A percentile compares a stretch with the other conserved stretches of the same genome.
phyloP scores from a whole-genome alignment of 257 asterid genomes.

The Mentha longifolia region DNA sequence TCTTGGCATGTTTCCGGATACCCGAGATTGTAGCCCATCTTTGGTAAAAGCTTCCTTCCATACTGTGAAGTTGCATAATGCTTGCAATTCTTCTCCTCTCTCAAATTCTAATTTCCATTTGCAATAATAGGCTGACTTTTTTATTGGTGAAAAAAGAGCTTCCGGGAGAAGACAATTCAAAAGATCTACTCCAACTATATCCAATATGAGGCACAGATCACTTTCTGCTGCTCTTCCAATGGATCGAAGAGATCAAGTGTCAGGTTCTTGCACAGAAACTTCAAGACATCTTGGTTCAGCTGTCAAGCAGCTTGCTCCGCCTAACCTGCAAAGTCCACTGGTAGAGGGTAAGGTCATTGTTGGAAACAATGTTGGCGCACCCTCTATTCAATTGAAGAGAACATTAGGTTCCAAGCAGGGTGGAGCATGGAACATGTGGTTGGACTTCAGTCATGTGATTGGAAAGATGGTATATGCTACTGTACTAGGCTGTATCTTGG shows the following conservation, averaged over 20 bases:
- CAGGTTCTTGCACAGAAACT: slow-evolving; percentile 47
- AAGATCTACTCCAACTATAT: slow-evolving; percentile 57
- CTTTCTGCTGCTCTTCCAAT: slow-evolving; percentile 51
- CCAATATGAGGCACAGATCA: slow-evolving; percentile 64
- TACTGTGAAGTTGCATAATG: slow-evolving; percentile 23
- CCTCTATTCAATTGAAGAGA: slow-evolving; percentile 69
- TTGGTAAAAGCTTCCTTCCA: slow-evolving; percentile 56
- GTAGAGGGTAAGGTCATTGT: slow-evolving; percentile 49
- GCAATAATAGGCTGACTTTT: slow-evolving; percentile 67
- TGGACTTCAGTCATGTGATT: slow-evolving; percentile 46
- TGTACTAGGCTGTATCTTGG: slow-evolving; percentile 68
- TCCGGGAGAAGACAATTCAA: slow-evolving; percentile 55
- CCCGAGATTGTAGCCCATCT: slow-evolving; percentile 81
- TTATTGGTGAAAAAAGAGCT: slow-evolving; percentile 70
- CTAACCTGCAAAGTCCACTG: slow-evolving; percentile 62
- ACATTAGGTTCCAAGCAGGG: slow-evolving; percentile 69
- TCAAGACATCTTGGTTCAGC: slow-evolving; percentile 77
- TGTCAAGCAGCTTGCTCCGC: slow-evolving; percentile 81
- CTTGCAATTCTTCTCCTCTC: neutral
- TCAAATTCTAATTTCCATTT: slow-evolving; percentile 35
- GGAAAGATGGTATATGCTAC: slow-evolving; percentile 65
- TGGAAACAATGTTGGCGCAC: slow-evolving; percentile 50
- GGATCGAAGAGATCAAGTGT: slow-evolving; percentile 62
- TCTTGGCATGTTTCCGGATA: slow-evolving; percentile 86
- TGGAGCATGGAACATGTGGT: slow-evolving; percentile 67